Conservation (phyloP, 345 rosid species). For the Balakata baccata region DNA sequence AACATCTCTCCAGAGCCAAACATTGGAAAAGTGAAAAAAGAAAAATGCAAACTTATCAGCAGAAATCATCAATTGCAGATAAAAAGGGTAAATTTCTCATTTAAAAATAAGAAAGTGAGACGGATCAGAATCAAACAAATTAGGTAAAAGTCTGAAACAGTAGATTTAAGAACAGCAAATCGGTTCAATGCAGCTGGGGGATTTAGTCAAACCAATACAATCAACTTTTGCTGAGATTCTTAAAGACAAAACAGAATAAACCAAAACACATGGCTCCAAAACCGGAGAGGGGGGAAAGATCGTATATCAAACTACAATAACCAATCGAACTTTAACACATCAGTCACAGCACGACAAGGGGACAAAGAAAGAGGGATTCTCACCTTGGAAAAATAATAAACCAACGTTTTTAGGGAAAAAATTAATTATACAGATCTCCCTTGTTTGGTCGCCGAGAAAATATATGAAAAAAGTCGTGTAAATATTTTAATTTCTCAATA, state of each 20-base stretch:
- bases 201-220: conserved; percentile 38
- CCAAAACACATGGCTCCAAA: conserved; percentile 71
- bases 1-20: background rate
- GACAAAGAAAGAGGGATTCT: background rate
- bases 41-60: conserved; percentile 22
- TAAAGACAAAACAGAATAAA: conserved; percentile 56
- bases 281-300: conserved; percentile 23
- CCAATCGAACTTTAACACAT: conserved; percentile 23
- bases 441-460: conserved; percentile 29
- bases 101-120: conserved; percentile 22
- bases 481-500: background rate
- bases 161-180: conserved; percentile 24
- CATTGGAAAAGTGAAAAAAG: conserved; percentile 20
- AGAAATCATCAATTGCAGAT: conserved; percentile 15
- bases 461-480: background rate
- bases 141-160: conserved; percentile 29
- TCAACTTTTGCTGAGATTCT: conserved; percentile 50
- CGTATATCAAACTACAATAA: conserved; percentile 16
- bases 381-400: background rate
- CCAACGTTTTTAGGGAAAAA: background rate
- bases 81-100: conserved; percentile 12
- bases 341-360: conserved; percentile 2
- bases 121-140: conserved; percentile 24
- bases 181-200: conserved; percentile 29
- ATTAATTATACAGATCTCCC: background rate